These are phyloP conservation scores for Diplocarpon mali DNA, from an alignment of 2,329 filamentous ascomycete genomes.

Conservation along the genomic window DNA sequence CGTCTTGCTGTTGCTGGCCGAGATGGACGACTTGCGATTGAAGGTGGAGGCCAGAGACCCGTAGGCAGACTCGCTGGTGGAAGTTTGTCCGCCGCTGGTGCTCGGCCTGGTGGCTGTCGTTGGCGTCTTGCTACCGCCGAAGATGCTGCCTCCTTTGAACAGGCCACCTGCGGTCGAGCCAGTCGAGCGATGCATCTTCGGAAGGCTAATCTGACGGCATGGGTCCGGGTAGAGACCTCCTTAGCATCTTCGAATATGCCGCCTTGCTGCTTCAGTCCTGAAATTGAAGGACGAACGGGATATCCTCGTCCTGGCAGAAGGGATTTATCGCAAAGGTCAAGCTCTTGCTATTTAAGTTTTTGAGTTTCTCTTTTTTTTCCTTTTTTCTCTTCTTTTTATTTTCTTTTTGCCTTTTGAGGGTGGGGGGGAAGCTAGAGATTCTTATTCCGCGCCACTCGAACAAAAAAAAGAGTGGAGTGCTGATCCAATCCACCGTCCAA, in stretches of 20 bases:
- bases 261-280: too few relatives aligned
- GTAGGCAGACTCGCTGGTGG: conserved; percentile 15
- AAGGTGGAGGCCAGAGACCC: conserved; percentile 36
- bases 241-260: neutral
- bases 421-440: too few relatives aligned
- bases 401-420: too few relatives aligned
- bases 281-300: too few relatives aligned
- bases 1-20: conserved; percentile 24
- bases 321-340: too few relatives aligned
- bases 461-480: too few relatives aligned
- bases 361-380: too few relatives aligned
- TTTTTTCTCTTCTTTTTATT: too few relatives aligned
- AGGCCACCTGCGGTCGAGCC: conserved; percentile 8
- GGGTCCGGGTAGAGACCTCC: conserved; percentile 1
- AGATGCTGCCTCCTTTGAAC: conserved; percentile 14
- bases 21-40: conserved; percentile 42
- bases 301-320: too few relatives aligned
- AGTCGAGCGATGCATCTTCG: conserved; percentile 9
- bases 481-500: too few relatives aligned
- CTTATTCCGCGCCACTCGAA: too few relatives aligned
- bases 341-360: too few relatives aligned
- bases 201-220: conserved; percentile 1
- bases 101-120: conserved; percentile 16
- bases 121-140: conserved; percentile 16
- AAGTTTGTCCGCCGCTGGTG: conserved; percentile 18